Base-by-base conservation (phyloP, 371 early-diverging fungal species). In the Mucor piriformis region DNA sequence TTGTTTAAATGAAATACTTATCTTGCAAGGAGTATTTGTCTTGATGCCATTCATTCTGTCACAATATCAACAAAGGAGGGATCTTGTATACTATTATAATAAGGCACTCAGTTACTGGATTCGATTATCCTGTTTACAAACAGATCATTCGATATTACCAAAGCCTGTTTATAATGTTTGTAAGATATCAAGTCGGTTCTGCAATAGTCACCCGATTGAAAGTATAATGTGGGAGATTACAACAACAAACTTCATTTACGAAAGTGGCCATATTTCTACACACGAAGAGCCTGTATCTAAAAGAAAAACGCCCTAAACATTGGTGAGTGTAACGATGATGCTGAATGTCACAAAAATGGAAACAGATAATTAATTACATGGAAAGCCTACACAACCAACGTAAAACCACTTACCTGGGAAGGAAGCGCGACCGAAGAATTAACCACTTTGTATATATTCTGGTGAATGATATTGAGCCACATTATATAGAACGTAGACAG, bases 1-100 rank as follows among this genome's bases (percentile, higher is more conserved):
- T 59, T 46, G 53, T 58, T 51, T 51, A 59, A 59, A 52, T 59
- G 25, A 59, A 58, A 59, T 51, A 51, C 59, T 51, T 59, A 58
- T 43, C 43, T 58, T 33, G 58, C 43, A 58, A 58, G 50, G 50
- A 57, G 33, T 57, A 49, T 49, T 58, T 58, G 50, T 58, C 58
- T 58, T 58, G 58, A 50, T 58, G 42, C 24, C 58, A 50, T 58
- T 40, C 43, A 58, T 50, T 58, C 58, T 50, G 42, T 58, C 50
- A 58, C 43, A 49, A 42, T 58, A 58, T 58, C 58, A 50, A 58
- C 50, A 58, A 58, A 58, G 50, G 58, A 50, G 42, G 50, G 58
- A 50, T 58, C 50, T 58, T 58, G 50, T 58, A 51, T 59, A 52
- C 52, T 59, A 58, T 52, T 51, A 59, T 43, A 58, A 49, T 58